Conservation (phyloP, 2,329 filamentous ascomycete species). For the Stagonosporopsis rhizophila region DNA sequence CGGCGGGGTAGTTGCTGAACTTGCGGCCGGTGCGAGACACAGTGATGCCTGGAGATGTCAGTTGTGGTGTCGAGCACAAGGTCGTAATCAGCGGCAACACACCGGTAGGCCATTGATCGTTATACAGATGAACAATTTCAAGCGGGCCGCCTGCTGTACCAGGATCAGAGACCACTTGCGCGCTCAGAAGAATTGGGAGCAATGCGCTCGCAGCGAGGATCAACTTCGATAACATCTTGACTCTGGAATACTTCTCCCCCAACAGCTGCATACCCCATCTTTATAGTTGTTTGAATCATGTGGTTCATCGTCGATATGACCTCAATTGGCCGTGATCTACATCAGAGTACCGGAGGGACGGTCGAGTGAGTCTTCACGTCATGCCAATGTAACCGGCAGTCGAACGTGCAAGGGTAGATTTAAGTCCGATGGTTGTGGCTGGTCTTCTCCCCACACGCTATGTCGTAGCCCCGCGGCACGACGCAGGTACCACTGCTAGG, state of each 20-base stretch:
- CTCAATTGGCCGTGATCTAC: conserved; percentile 1
- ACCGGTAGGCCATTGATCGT: conserved; percentile 59
- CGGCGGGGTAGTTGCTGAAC: conserved; percentile 61
- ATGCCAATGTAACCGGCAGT: conserved; percentile 29
- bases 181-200: conserved; percentile 21
- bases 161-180: conserved; percentile 43
- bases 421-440: conserved; percentile 9
- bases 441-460: not conserved
- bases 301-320: conserved; percentile 2
- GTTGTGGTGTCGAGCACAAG: not conserved
- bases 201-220: conserved; percentile 19
- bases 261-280: not conserved
- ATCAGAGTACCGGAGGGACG: not conserved
- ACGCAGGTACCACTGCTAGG: conserved; percentile 2
- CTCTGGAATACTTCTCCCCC: not conserved
- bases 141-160: conserved; percentile 52
- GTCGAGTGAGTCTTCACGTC: conserved; percentile 29
- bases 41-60: conserved; percentile 52
- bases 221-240: conserved; percentile 3
- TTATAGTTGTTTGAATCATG: not conserved
- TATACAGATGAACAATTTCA: conserved; percentile 60
- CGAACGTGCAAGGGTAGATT: conserved; percentile 13
- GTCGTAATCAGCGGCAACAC: not conserved
- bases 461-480: conserved; percentile 1
- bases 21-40: conserved; percentile 59